Conservation (phyloP, 106 monocot species). For the Posidonia australis region DNA sequence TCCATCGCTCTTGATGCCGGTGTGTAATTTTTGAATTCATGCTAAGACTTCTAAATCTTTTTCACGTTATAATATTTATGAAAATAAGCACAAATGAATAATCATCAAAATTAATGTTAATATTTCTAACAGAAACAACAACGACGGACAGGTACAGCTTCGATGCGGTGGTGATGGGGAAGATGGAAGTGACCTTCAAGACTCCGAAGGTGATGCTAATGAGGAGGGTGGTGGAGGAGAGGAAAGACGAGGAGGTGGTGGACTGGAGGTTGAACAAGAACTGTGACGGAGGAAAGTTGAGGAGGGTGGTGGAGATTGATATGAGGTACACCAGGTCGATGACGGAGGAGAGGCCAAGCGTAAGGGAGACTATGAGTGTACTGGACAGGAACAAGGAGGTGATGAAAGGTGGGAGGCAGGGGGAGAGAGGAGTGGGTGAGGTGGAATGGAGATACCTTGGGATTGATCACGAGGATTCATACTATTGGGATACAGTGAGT, state of each 20-base stretch:
- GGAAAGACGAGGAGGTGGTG: conserved; percentile 28
- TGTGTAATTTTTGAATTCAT: no score
- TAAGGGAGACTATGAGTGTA: conserved; percentile 68
- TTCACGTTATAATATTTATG: no score
- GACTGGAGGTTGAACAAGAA: conserved; percentile 38
- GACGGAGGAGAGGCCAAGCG: conserved; percentile 44
- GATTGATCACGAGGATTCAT: conserved; percentile 53
- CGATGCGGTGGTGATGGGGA: conserved; percentile 67
- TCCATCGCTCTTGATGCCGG: no score
- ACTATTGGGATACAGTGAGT: conserved; percentile 79
- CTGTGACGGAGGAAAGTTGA: conserved; percentile 31
- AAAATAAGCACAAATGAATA: no score
- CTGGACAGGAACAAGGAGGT: conserved; percentile 67
- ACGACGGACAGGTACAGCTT: conserved; percentile 81
- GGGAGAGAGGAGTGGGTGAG: conserved; percentile 39
- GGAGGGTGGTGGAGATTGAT: conserved; percentile 44
- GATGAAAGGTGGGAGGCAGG: conserved; percentile 15
- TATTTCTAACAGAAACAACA: no score
- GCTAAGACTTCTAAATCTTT: no score
- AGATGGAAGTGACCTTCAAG: conserved; percentile 59
- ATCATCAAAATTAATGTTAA: no score
- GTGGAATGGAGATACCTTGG: conserved; percentile 34
- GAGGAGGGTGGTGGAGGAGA: conserved; percentile 11
- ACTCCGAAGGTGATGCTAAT: conserved; percentile 42
- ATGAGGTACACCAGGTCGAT: conserved; percentile 45